Evolutionary conservation across 768 basidiomycete species (phyloP).

Genomic region (Pleurotus platypus): DNA sequence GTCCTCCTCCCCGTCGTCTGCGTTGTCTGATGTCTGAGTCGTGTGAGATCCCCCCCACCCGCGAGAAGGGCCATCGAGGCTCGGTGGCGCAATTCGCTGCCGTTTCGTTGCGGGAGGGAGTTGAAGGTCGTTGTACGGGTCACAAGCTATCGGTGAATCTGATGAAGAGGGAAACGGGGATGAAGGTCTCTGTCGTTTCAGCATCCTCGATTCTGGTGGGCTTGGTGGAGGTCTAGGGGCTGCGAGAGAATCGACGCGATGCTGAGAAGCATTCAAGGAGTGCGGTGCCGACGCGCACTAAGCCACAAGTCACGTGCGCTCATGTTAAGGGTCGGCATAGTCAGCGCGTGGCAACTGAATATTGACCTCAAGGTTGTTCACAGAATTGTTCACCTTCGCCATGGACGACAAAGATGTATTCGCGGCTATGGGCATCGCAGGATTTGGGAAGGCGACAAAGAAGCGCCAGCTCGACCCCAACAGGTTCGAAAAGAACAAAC

Average conservation of each 20-base stretch:
- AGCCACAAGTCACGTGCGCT: too few species aligned
- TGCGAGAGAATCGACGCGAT: not conserved
- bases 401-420: slow-evolving; percentile 61
- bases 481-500: slow-evolving; percentile 76
- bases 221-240: not conserved
- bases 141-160: slow-evolving; percentile 12
- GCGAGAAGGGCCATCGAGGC: slow-evolving; percentile 47
- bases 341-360: too few species aligned
- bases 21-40: slow-evolving; percentile 14
- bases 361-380: too few species aligned
- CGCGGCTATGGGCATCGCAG: slow-evolving; percentile 79
- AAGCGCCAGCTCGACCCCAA: slow-evolving; percentile 68
- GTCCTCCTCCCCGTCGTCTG: slow-evolving; percentile 30
- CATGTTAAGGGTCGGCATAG: too few species aligned
- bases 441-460: slow-evolving; percentile 74
- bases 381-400: slow-evolving; percentile 25
- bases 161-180: slow-evolving; percentile 34
- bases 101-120: slow-evolving; percentile 44
- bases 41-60: slow-evolving; percentile 34
- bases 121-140: slow-evolving; percentile 3
- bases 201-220: slow-evolving; percentile 28
- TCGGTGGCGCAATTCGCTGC: slow-evolving; percentile 47
- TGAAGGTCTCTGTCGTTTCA: slow-evolving; percentile 46
- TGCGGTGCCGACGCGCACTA: not conserved
- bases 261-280: not conserved